These are phyloP conservation scores for Globisporangium orthogonon DNA, from an alignment of 352 stramenopile genomes.

Conservation along the genomic window DNA sequence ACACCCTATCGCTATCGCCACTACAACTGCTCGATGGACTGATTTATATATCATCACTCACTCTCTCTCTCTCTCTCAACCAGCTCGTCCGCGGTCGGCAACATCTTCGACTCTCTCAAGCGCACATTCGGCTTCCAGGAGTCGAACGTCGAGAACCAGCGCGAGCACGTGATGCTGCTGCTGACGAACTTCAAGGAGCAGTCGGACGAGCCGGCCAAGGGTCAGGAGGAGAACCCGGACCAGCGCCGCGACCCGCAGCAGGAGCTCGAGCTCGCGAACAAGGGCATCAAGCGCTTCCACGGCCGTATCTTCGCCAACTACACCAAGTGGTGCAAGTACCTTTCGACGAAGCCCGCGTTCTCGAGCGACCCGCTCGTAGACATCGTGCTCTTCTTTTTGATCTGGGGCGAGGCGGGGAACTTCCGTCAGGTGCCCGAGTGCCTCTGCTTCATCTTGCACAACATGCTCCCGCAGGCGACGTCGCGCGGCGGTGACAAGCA, in stretches of 20 bases:
- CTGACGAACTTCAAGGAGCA: conserved; percentile 83
- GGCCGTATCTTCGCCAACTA: conserved; percentile 79
- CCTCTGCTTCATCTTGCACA: conserved; percentile 78
- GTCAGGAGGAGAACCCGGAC: conserved; percentile 27
- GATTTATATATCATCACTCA: conserved; percentile 5
- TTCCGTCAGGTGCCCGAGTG: conserved; percentile 78
- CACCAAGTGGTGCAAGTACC: conserved; percentile 86
- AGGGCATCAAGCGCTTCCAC: conserved; percentile 76
- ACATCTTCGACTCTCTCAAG: conserved; percentile 87
- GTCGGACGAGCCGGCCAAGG: conserved; percentile 37
- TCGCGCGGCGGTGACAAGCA: conserved; percentile 51
- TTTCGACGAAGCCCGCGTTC: conserved; percentile 75
- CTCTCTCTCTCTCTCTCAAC: conserved; percentile 2
- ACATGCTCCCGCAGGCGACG: conserved; percentile 60
- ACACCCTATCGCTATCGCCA: too few species aligned
- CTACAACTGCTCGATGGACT: too few species aligned
- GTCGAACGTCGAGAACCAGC: conserved; percentile 68
- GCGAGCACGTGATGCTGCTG: conserved; percentile 72
- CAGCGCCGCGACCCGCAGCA: conserved; percentile 60
- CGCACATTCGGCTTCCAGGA: conserved; percentile 96
- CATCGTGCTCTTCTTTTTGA: conserved; percentile 77
- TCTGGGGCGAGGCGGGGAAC: conserved; percentile 84
- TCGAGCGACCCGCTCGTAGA: conserved; percentile 73
- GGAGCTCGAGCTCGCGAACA: conserved; percentile 65
- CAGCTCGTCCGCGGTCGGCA: conserved; percentile 37